Evolutionary conservation across 805 yeast species (phyloP), one percentile per base, ranked within the genome.

Genomic region (Wickerhamiella sorbophila): DNA sequence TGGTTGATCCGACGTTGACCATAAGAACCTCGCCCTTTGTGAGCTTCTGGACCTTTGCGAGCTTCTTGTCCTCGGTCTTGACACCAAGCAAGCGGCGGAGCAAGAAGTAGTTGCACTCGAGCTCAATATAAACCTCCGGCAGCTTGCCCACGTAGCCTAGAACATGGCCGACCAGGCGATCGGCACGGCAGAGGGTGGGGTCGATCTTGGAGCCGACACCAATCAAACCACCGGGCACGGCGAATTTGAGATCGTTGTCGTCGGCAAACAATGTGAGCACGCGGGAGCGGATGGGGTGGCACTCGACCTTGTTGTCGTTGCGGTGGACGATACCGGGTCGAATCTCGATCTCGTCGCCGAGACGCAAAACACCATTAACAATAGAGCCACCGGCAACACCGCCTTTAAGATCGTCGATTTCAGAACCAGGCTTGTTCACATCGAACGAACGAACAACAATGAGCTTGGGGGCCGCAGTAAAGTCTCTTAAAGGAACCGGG

Each of bases 321-420:
- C 87, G 91, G 51, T 95, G 86, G 47, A 91, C 97, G 52, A 91
- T 87, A 73, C 99, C 99, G 44, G 99, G 99, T 65, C 98, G 76
- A 60, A 91, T 87, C 70, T 91, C 99, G 58, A 91, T 88, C 70
- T 91, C 97, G 61, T 91, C 99, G 48, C 95, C 97, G 50, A 91
- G 72, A 62, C 83, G 80, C 71, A 91, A 84, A 38, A 91, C 99
- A 74, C 99, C 99, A 46, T 78, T 85, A 60, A 91, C 72, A 56
- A 91, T 88, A 41, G 95, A 85, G 54, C 99, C 99, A 71, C 99
- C 99, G 36, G 99, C 99, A 61, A 91, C 97, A 77, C 99, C 99
- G 58, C 99, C 99, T 69, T 87, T 87, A 62, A 91, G 74, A 56
- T 88, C 97, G 52, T 81, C 87, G 52, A 93, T 84, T 66, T 87